Base-by-base conservation (phyloP, 495 filamentous ascomycete genomes). In the Tuber calosporum region DNA sequence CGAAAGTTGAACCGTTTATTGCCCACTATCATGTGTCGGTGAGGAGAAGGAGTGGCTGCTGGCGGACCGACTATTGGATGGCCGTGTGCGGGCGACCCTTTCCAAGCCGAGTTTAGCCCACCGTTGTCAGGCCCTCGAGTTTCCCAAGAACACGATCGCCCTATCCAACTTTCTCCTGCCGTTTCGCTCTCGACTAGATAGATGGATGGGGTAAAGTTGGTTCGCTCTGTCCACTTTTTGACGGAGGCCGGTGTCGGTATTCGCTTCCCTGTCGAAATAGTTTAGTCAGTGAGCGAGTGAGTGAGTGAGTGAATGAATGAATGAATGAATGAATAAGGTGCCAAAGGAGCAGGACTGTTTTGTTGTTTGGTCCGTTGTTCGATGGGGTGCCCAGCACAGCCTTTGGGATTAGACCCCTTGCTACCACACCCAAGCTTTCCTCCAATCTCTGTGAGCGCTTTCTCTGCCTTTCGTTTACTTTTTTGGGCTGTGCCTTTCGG, bases 391-490 rank as follows among this genome's bases (percentile, higher is more conserved):
- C 53, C 53, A 58, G 53, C 53, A 62, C 53, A 62, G 53, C 53
- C 53, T 62, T 62, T 30, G 26, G 53, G 53, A 34, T 62, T 34
- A 6, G 53, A 62, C 53, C 26, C 53, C 53, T 26, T 62, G 53
- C 53, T 62, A 34, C 53, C 53, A 58, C 53, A 62, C 53, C 53
- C 26, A 62, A 34, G 53, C 53, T 62, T 34, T 11, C 53, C 53
- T 30, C 48, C 48, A 58, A 58, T 58, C 4, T 58, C n/a, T 62
- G 53, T 6, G 53, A 30, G 53, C 53, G 53, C 53, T 62, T 62
- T 62, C 53, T 58, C 48, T n/a, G 48, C 48, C n/a, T 26, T 58
- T 58, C 48, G 48, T 58, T 58, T 58, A 58, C 48, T 26, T 58
- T 58, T 58, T 58, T 26, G 53, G 53, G 53, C 53, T 62, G 53